phyloP scores from a whole-genome alignment of 306 rosid genomes.

The Vigna radiata region DNA sequence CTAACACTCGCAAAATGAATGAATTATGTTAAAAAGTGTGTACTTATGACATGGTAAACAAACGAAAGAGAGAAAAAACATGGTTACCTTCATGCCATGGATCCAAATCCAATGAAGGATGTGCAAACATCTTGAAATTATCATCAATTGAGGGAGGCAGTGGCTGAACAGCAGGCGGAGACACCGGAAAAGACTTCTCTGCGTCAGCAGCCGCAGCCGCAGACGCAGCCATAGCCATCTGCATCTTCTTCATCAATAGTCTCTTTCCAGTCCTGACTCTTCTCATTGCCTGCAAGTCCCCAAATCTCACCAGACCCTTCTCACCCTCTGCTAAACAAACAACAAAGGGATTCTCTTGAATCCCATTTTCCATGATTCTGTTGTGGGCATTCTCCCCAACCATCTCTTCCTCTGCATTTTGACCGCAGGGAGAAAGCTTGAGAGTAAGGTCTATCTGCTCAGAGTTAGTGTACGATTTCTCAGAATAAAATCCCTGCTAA shows the following conservation, averaged over 20 bases:
- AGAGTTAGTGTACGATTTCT: background rate
- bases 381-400: slow-evolving; percentile 14
- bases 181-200: background rate
- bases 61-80: background rate
- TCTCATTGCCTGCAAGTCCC: slow-evolving; percentile 51
- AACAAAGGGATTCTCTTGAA: slow-evolving; percentile 1
- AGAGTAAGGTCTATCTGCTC: slow-evolving; percentile 44
- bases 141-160: background rate
- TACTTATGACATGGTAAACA: background rate
- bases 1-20: background rate
- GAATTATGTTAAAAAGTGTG: background rate
- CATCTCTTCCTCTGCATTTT: slow-evolving; percentile 32
- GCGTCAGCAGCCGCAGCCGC: background rate
- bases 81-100: slow-evolving; percentile 38
- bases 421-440: slow-evolving; percentile 41
- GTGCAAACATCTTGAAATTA: background rate
- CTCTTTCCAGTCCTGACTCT: slow-evolving; percentile 47
- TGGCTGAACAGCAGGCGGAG: background rate
- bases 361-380: slow-evolving; percentile 1
- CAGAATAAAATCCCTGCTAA: slow-evolving; percentile 26
- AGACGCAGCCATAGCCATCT: background rate
- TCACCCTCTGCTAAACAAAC: slow-evolving; percentile 32
- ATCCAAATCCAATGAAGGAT: background rate
- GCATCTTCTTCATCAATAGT: slow-evolving; percentile 42
- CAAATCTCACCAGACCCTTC: slow-evolving; percentile 44